Evolutionary conservation across 176 grass and related monocot genomes (phyloP), one percentile per base, ranked within the genome.

Genomic region (Avena insularis): DNA sequence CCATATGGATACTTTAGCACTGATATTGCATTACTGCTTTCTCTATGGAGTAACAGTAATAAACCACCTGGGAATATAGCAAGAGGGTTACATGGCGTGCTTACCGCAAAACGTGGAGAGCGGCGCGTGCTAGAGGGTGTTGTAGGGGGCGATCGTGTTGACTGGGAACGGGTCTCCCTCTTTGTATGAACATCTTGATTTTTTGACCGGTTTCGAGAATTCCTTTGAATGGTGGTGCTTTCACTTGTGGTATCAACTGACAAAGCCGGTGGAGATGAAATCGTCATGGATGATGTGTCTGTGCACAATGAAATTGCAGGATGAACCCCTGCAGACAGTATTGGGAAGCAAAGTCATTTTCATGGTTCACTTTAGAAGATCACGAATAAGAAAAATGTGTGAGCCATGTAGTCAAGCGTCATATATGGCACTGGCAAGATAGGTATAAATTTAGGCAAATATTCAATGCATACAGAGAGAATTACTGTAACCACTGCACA

Each of bases 51-150:
- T 82, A 59, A 72, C 35, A 17, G 29, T 4, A 73, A 79, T 82
- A 46, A 33, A 33, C 38, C 12, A 19, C 4, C 60, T 56, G 70
- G 17, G 11, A 43, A 35, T 60, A 76, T 16, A 17, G 12, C 3
- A 12, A 74, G 33, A 81, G 36, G n/a, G 45, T 13, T 46, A 79
- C 14, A 79, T 6, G 31, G 58, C 35, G 31, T 48, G 90, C 89
- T 89, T 90, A 95, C 93, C 13, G 6, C 57, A 16, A 91, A 59
- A 43, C 80, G 91, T 60, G 89, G 71, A 63, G 92, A 93, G 8
- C 75, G 82, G 2, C 89, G 85, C 0, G 77, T 51, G 57, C 54
- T 77, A 49, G 79, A 88, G 67, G 58, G 19, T 6, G 71, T 14
- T 31, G 25, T 80, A 60, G 20, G 19, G 2, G 88, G 65, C n/a